phyloP scores from a whole-genome alignment of 495 filamentous ascomycete genomes.

The Daldinia childiae region DNA sequence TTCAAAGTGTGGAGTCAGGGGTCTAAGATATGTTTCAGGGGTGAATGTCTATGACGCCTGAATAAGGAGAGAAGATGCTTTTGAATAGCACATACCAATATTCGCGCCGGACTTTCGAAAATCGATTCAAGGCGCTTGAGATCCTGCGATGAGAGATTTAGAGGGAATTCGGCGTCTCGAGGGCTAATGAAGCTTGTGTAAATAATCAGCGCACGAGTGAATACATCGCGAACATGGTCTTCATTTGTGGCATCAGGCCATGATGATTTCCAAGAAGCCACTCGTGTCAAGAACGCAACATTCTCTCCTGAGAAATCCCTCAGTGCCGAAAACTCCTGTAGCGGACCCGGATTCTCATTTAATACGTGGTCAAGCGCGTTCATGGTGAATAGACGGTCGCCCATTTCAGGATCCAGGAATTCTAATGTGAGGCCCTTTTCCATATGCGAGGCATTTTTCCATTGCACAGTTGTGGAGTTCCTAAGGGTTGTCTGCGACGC shows the following conservation, averaged over 20 bases:
- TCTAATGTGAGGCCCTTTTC: constrained; percentile 49
- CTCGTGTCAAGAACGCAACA: constrained; percentile 65
- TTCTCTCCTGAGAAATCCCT: constrained; percentile 71
- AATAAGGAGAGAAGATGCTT: neutral
- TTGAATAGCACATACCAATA: neutral
- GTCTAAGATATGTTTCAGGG: neutral
- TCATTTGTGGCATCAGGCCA: constrained; percentile 41
- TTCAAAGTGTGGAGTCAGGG: neutral
- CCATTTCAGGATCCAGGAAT: constrained; percentile 43
- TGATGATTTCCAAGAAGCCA: constrained; percentile 60
- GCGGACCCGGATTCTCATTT: constrained; percentile 56
- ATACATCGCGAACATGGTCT: constrained; percentile 49
- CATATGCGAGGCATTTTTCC: constrained; percentile 37
- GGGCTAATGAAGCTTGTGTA: constrained; percentile 63
- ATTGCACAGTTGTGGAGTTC: constrained; percentile 40
- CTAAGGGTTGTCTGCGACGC: constrained; percentile 29
- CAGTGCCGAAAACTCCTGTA: constrained; percentile 65
- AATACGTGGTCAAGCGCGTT: constrained; percentile 65
- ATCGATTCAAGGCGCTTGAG: constrained; percentile 58
- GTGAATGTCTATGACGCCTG: neutral
- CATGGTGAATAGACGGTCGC: constrained; percentile 59
- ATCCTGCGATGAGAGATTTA: constrained; percentile 65
- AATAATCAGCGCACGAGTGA: constrained; percentile 62
- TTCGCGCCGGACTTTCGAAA: constrained; percentile 56
- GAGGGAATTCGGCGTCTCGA: constrained; percentile 62